These are phyloP conservation scores for Saccharomycopsis crataegensis DNA, from an alignment of 1,139 yeast species.

Conservation along the genomic window DNA sequence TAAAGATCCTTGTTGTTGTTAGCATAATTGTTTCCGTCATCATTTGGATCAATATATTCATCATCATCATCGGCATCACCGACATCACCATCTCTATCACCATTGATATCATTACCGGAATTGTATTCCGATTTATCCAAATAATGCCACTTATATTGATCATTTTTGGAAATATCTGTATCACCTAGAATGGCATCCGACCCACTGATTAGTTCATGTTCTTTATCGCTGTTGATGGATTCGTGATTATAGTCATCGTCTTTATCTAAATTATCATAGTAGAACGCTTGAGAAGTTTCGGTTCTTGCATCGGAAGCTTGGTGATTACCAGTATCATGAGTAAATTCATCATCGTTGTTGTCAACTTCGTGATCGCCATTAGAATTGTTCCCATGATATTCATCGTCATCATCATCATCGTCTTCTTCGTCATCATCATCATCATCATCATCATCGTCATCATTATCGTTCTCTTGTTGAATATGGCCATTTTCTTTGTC, in stretches of 20 bases:
- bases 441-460: slow-evolving; percentile 22
- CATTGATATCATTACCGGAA: slow-evolving; percentile 11
- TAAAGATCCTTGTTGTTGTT: slow-evolving; percentile 27
- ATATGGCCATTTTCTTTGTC: slow-evolving; percentile 25
- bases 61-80: slow-evolving; percentile 37
- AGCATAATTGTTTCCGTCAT: slow-evolving; percentile 70
- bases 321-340: slow-evolving; percentile 23
- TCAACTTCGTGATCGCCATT: slow-evolving; percentile 25
- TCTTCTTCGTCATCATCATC: slow-evolving; percentile 20
- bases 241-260: slow-evolving; percentile 21
- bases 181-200: no score
- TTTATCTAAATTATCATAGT: slow-evolving; percentile 26
- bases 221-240: slow-evolving; percentile 16
- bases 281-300: slow-evolving; percentile 20
- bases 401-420: slow-evolving; percentile 25
- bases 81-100: slow-evolving; percentile 21
- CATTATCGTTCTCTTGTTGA: slow-evolving; percentile 26
- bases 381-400: slow-evolving; percentile 27
- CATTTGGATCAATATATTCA: slow-evolving; percentile 73
- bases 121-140: slow-evolving; percentile 13
- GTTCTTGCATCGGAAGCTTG: slow-evolving; percentile 21
- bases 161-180: slow-evolving; percentile 13
- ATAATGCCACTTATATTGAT: slow-evolving; percentile 25
- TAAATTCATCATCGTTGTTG: slow-evolving; percentile 23
- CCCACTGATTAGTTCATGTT: no score